Evolutionary conservation across 139 green algal species (phyloP).

Genomic region (Coelastrella sp.): DNA sequence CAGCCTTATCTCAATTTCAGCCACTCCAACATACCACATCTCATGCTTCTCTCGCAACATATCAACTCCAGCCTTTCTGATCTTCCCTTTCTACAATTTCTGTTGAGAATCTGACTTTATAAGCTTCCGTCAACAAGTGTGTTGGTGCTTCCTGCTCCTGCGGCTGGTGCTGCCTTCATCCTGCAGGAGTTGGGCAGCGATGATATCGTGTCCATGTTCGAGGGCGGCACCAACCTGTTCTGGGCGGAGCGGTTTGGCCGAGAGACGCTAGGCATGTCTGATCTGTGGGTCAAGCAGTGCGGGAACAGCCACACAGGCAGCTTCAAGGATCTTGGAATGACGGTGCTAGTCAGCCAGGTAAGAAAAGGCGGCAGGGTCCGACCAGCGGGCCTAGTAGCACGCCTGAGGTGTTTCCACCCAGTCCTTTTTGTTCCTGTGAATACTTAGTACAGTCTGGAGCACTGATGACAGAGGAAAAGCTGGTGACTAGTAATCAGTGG

Average conservation of each 20-base stretch:
- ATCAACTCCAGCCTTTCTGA: neutral
- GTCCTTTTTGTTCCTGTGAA: no score
- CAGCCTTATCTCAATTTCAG: neutral
- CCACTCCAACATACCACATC: no score
- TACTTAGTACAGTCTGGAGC: no score
- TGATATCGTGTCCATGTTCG: conserved; percentile 99
- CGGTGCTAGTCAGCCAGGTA: conserved; percentile 95
- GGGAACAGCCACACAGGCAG: conserved; percentile 98
- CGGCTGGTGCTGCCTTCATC: neutral
- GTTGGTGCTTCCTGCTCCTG: no score
- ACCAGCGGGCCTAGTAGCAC: no score
- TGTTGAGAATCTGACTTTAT: neutral
- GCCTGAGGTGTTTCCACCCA: no score
- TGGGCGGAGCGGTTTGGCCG: conserved; percentile 98
- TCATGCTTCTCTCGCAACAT: neutral
- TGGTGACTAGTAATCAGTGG: neutral
- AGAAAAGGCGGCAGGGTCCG: neutral
- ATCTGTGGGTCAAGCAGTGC: conserved; percentile 99
- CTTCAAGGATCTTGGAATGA: conserved; percentile 99
- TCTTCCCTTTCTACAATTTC: neutral
- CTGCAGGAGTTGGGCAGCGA: conserved; percentile 87
- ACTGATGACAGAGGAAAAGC: neutral
- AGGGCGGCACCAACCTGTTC: conserved; percentile 99
- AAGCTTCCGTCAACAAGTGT: neutral
- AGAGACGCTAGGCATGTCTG: conserved; percentile 93